phyloP scores from a whole-genome alignment of 2,329 filamentous ascomycete genomes.

The Geosmithia flava region DNA sequence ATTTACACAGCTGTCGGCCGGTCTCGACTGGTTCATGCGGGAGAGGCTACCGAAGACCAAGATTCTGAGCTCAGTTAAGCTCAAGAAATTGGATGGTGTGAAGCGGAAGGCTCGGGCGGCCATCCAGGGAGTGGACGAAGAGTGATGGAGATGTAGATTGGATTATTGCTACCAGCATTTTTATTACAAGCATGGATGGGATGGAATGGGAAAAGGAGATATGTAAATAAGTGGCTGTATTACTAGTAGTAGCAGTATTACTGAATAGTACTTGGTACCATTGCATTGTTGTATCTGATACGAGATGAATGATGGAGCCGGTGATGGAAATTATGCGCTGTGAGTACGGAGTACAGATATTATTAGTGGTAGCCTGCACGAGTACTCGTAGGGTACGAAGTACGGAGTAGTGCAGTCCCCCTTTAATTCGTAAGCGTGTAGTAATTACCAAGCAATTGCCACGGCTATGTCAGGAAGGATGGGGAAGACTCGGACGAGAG shows the following conservation, averaged over 20 bases:
- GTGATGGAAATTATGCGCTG: no score
- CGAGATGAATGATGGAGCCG: no score
- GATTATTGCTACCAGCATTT: background rate
- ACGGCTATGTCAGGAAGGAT: background rate
- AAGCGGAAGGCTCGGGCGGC: slow-evolving; percentile 18
- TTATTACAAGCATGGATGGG: background rate
- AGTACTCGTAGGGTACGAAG: background rate
- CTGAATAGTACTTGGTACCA: background rate
- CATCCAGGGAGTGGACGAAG: slow-evolving; percentile 5
- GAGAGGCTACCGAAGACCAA: slow-evolving; percentile 59
- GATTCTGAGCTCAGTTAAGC: slow-evolving; percentile 35
- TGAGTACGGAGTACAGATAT: background rate
- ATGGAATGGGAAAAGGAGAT: background rate
- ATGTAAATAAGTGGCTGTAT: background rate
- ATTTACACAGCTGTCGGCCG: slow-evolving; percentile 55
- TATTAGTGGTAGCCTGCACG: background rate
- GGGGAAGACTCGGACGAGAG: no score
- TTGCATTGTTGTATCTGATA: no score
- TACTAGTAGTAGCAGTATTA: background rate
- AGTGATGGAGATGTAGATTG: background rate
- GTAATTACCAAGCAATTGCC: background rate
- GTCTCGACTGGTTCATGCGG: slow-evolving; percentile 68
- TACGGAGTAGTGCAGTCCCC: no score
- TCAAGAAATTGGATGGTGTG: slow-evolving; percentile 25
- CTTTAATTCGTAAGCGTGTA: background rate